Conservation (phyloP, 495 filamentous ascomycete genomes). For the Tuber magnatum region DNA sequence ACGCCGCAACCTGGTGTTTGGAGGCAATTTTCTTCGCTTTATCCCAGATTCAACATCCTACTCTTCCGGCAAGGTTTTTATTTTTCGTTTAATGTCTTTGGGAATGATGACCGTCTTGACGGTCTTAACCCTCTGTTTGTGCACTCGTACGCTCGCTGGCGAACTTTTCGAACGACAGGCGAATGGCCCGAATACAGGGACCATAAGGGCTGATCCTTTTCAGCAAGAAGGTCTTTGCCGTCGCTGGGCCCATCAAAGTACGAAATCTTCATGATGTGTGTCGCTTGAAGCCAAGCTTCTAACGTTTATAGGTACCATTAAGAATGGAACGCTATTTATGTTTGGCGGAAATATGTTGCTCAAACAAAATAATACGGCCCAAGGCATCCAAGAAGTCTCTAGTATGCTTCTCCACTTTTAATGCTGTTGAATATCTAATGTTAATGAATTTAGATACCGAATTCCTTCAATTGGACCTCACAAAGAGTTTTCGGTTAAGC, state of each 20-base stretch:
- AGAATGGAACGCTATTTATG: not conserved
- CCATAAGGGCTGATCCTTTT: not conserved
- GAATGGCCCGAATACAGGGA: not conserved
- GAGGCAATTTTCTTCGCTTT: not conserved
- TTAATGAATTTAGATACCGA: not conserved
- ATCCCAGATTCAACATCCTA: not conserved
- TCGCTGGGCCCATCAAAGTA: slow-evolving; percentile 9
- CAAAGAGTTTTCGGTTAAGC: not conserved
- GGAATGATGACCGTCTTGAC: not conserved
- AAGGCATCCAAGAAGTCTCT: not conserved
- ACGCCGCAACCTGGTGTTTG: not conserved
- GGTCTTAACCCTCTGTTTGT: not conserved
- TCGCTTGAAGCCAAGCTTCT: not conserved
- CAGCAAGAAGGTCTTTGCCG: slow-evolving; percentile 6
- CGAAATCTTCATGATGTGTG: not conserved
- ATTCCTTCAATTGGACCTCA: slow-evolving; percentile 10
- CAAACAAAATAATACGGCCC: not conserved
- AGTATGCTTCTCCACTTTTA: not conserved
- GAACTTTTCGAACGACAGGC: not conserved
- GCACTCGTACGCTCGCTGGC: not conserved
- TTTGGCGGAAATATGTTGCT: slow-evolving; percentile 9
- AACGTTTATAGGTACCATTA: slow-evolving; percentile 3
- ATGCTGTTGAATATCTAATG: not conserved
- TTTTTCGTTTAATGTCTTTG: not conserved
- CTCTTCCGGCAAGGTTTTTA: not conserved